phyloP scores from a whole-genome alignment of 768 basidiomycete species.

The Hysterangium stoloniferum region DNA sequence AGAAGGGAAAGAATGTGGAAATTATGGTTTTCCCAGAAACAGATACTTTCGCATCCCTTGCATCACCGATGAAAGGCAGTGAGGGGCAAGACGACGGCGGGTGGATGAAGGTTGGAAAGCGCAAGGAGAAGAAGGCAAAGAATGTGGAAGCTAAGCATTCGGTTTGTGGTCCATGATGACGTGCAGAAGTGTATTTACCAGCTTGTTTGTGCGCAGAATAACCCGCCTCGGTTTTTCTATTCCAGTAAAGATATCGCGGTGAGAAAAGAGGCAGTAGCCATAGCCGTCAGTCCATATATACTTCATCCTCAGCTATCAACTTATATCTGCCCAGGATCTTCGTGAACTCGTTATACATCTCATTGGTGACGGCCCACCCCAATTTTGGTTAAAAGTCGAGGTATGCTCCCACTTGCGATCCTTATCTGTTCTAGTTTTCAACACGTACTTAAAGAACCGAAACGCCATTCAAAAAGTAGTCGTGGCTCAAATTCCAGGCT shows the following conservation, averaged over 20 bases:
- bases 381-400: conserved; percentile 81
- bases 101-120: conserved; percentile 68
- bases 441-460: conserved; percentile 46
- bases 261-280: conserved; percentile 66
- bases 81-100: conserved; percentile 25
- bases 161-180: conserved; percentile 37
- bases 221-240: conserved; percentile 76
- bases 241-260: conserved; percentile 67
- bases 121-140: conserved; percentile 61
- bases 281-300: conserved; percentile 48
- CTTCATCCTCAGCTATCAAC: neutral
- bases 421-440: conserved; percentile 1
- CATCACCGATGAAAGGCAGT: conserved; percentile 12
- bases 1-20: conserved; percentile 56
- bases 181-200: neutral
- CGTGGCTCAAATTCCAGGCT: conserved; percentile 74
- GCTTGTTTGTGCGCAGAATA: conserved; percentile 29
- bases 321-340: conserved; percentile 52
- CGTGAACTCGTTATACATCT: conserved; percentile 82
- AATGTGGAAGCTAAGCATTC: conserved; percentile 51
- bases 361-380: conserved; percentile 73
- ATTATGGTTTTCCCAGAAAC: neutral
- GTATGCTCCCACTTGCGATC: conserved; percentile 32
- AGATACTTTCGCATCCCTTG: neutral
- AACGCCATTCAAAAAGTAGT: conserved; percentile 72